Conservation (phyloP, 768 basidiomycete species). For the Gymnopilus dilepis region DNA sequence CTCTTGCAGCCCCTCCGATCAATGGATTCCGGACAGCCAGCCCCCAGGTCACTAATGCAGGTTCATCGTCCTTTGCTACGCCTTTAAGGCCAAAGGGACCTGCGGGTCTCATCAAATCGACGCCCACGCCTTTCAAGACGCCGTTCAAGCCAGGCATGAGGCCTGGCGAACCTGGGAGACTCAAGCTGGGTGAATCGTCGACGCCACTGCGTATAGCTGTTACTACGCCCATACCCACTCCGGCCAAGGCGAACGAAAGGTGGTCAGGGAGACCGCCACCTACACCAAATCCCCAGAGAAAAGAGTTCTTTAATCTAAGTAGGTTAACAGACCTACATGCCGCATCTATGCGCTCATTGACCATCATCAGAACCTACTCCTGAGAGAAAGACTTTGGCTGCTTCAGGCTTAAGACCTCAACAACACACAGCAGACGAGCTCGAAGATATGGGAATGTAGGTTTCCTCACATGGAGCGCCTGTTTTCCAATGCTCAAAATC, state of each 20-base stretch:
- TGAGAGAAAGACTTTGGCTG: conserved; percentile 48
- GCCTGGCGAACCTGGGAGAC: conserved; percentile 46
- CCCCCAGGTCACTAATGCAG: neutral
- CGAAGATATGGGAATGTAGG: conserved; percentile 58
- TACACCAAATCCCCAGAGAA: conserved; percentile 10
- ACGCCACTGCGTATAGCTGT: conserved; percentile 21
- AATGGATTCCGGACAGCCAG: conserved; percentile 16
- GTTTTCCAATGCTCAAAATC: conserved; percentile 1
- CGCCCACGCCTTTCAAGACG: conserved; percentile 56
- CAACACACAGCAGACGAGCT: conserved; percentile 47
- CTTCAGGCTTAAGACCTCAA: conserved; percentile 60
- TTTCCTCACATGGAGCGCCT: conserved; percentile 10
- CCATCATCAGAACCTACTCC: conserved; percentile 19
- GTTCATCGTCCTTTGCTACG: conserved; percentile 12
- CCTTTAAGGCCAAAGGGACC: conserved; percentile 17
- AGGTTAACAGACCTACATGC: conserved; percentile 21
- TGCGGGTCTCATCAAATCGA: conserved; percentile 22
- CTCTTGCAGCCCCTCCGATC: conserved; percentile 36
- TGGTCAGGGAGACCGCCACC: conserved; percentile 14
- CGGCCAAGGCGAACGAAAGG: conserved; percentile 18
- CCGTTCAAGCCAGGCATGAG: conserved; percentile 64
- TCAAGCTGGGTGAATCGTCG: conserved; percentile 27
- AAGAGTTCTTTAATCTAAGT: conserved; percentile 52
- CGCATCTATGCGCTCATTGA: neutral
- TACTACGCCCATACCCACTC: conserved; percentile 10